Conservation (phyloP, 768 basidiomycete genomes). For the Collybia sordida region DNA sequence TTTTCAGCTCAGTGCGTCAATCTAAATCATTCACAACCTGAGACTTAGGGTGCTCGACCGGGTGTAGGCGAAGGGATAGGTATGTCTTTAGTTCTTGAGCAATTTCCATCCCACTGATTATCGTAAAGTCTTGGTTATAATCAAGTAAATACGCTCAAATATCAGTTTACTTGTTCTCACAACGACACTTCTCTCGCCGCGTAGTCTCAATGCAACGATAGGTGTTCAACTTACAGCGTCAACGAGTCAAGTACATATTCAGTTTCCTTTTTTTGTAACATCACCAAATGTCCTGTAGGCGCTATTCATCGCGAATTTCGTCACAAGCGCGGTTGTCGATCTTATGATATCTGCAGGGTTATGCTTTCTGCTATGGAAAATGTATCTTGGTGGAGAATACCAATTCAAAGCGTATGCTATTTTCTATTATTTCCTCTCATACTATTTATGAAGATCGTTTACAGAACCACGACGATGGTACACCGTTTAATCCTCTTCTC, state of each 20-base stretch:
- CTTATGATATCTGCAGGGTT: neutral
- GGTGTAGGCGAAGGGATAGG: too few relatives aligned
- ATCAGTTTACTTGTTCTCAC: neutral
- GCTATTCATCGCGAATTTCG: neutral
- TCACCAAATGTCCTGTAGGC: neutral
- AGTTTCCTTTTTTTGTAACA: neutral
- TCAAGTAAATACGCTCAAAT: neutral
- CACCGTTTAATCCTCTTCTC: neutral
- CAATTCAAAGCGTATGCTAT: neutral
- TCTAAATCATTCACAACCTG: too few relatives aligned
- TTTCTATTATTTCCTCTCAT: too few relatives aligned
- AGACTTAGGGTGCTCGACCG: too few relatives aligned
- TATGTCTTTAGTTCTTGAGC: too few relatives aligned
- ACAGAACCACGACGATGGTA: neutral
- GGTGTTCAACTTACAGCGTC: neutral
- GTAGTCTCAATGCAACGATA: neutral
- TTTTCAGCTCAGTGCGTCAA: neutral
- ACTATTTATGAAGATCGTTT: too few relatives aligned
- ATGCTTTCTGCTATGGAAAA: neutral
- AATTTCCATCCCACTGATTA: too few relatives aligned
- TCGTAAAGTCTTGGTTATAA: neutral
- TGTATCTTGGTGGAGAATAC: neutral
- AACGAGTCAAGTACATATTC: neutral
- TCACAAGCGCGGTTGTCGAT: neutral
- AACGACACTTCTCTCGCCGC: neutral